Evolutionary conservation across 2,329 filamentous ascomycete species (phyloP).

Genomic region (Alternaria sp.): DNA sequence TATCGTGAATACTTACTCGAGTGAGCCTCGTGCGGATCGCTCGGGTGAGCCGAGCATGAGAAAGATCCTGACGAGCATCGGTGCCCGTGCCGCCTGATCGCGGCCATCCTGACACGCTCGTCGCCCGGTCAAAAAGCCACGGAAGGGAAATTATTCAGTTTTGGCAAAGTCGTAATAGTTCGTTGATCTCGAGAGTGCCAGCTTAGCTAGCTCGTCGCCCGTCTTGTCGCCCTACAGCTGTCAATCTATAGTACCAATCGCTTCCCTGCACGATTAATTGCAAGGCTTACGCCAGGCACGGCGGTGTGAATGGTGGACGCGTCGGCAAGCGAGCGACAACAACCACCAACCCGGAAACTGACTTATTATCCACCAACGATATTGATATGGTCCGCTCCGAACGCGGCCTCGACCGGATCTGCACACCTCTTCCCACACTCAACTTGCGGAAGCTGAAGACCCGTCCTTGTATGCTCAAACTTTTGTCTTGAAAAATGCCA

Average conservation of each 20-base stretch:
- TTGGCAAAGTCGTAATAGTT: conserved; percentile 23
- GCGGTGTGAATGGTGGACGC: conserved; percentile 27
- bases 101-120: conserved; percentile 34
- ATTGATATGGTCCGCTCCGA: conserved; percentile 7
- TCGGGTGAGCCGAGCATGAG: conserved; percentile 41
- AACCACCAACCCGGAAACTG: conserved; percentile 30
- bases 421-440: conserved; percentile 7
- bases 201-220: conserved; percentile 20
- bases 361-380: conserved; percentile 21
- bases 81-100: conserved; percentile 39
- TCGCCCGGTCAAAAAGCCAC: conserved; percentile 27
- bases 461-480: conserved; percentile 7
- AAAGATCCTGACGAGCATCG: conserved; percentile 38
- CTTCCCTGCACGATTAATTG: conserved; percentile 33
- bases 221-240: conserved; percentile 45
- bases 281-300: conserved; percentile 38
- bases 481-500: conserved; percentile 21
- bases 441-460: conserved; percentile 5
- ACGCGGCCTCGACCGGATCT: conserved; percentile 15
- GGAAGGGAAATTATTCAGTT: conserved; percentile 10
- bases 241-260: conserved; percentile 34
- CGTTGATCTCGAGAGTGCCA: conserved; percentile 19
- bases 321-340: conserved; percentile 30
- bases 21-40: conserved; percentile 43
- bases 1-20: conserved; percentile 35